Evolutionary conservation across 208 protist species (phyloP).

Genomic region (Leptomonas seymouri): DNA sequence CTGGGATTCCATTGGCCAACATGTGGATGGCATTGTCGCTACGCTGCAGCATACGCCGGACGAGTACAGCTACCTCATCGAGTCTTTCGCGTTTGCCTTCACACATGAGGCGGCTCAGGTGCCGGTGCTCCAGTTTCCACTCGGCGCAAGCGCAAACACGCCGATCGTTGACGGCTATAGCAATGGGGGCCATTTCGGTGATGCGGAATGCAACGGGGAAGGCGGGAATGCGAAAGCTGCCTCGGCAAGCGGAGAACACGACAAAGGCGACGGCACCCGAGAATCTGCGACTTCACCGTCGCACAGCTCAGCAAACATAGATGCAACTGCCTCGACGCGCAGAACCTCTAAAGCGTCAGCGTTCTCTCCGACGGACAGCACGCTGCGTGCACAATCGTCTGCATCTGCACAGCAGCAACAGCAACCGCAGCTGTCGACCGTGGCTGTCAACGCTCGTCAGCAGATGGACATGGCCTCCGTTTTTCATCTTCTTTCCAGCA

Average conservation of each 20-base stretch:
- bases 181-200: background rate
- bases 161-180: slow-evolving; percentile 3
- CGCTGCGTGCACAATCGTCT: background rate
- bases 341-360: background rate
- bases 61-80: slow-evolving; percentile 71
- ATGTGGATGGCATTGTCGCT: slow-evolving; percentile 56
- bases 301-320: background rate
- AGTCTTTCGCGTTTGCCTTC: slow-evolving; percentile 61
- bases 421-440: slow-evolving; percentile 11
- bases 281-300: background rate
- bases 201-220: background rate
- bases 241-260: background rate
- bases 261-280: background rate
- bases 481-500: slow-evolving; percentile 50
- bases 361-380: no score
- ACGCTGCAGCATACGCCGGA: slow-evolving; percentile 41
- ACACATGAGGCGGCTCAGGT: slow-evolving; percentile 44
- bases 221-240: background rate
- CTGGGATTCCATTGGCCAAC: slow-evolving; percentile 53
- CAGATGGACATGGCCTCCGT: slow-evolving; percentile 50
- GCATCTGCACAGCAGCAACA: background rate
- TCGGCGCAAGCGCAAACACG: background rate
- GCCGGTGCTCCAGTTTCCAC: slow-evolving; percentile 53
- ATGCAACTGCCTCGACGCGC: background rate
- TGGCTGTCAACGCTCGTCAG: slow-evolving; percentile 38